phyloP scores from a whole-genome alignment of 305 asterid species.

The Fraxinus baroniana region DNA sequence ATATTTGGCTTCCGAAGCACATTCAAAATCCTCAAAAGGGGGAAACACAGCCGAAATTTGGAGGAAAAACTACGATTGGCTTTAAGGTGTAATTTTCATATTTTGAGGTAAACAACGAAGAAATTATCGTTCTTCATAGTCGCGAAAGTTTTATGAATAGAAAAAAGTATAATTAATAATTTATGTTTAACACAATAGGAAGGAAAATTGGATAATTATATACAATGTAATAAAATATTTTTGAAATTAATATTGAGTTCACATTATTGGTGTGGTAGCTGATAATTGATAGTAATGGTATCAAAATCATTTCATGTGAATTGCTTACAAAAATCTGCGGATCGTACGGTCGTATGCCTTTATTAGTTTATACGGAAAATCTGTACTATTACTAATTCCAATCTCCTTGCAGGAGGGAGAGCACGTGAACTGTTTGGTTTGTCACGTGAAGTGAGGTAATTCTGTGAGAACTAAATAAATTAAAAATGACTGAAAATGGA shows the following conservation, averaged over 20 bases:
- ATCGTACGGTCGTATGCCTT: conserved; percentile 42
- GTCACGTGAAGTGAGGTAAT: conserved; percentile 26
- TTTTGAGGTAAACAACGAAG: background rate
- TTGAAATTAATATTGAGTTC: background rate
- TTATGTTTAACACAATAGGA: background rate
- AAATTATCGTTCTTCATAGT: no score
- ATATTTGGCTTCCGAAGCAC: no score
- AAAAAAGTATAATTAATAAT: no score
- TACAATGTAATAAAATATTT: background rate
- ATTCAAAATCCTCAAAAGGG: no score
- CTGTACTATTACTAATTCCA: conserved; percentile 26
- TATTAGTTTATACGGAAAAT: conserved; percentile 34
- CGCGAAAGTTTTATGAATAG: background rate
- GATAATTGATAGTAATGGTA: background rate
- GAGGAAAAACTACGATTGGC: no score
- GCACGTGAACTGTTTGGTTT: conserved; percentile 33
- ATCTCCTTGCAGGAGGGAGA: conserved; percentile 54
- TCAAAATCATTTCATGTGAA: conserved; percentile 18
- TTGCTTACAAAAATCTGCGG: conserved; percentile 4
- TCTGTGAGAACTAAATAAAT: background rate
- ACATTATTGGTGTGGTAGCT: background rate
- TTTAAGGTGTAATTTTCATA: no score
- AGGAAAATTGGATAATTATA: background rate
- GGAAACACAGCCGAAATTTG: no score
- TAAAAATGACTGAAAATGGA: background rate